Evolutionary conservation across 1,284 basidiomycete genomes (phyloP), one percentile per base, ranked within the genome.

Genomic region (Boletellus sp.): DNA sequence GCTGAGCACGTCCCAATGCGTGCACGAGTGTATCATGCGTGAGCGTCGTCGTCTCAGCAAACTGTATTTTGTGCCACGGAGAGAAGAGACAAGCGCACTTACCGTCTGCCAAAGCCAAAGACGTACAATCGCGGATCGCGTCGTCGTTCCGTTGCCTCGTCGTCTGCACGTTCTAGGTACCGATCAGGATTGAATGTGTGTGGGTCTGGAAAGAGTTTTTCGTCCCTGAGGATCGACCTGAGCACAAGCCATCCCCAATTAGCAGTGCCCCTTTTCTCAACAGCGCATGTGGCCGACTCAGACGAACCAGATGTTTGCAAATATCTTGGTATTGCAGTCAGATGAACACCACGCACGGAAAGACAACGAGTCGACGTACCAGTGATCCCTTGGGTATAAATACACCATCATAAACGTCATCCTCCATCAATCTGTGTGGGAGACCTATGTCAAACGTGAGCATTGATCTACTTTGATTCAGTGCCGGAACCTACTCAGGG

Each of bases 61-160:
- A 26, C 24, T 10, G 24, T 28, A 11, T 11, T 11, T 28, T 28
- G 26, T 15, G 13, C 30, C 13, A 32, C 30, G 13, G 30, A 32
- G 30, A 32, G 30, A 32, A 5, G 5, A 15, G 5, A n/a, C 4
- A 16, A 19, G 2, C 4, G 24, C 7, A 54, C 69, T 56, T 41
- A 76, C 80, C 81, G 74, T 58, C 82, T 67, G 19, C 81, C 81
- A 57, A 80, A 83, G 5, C 82, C 82, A 62, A 81, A 83, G 1
- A 76, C 71, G 54, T 75, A 79, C 38, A 69, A 68, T 35, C 72
- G 67, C 8, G 79, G 78, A 56, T 81, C 74, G 44, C 69, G 65
- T 32, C 62, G 71, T 50, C 66, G 67, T 53, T 57, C 59, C 5
- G 56, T 53, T 55, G 58, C 45, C 12, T 71, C 71, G 8, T 28